Percentiles rank a stretch among this genome's conserved stretches.
Conservation (phyloP, 495 filamentous ascomycete species). For the Xylaria curta region DNA sequence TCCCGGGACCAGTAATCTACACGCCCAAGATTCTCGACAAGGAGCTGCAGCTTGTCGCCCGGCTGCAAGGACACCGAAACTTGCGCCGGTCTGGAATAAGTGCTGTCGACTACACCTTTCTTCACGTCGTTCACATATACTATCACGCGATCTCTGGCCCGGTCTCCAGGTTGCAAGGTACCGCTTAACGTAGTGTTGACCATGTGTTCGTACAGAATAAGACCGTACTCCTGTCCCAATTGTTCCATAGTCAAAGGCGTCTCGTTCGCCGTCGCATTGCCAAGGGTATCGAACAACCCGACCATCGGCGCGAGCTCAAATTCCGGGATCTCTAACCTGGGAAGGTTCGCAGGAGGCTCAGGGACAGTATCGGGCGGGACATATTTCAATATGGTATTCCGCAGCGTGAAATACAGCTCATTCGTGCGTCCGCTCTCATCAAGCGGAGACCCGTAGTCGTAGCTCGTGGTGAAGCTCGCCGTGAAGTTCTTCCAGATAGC, state of each 20-base stretch:
- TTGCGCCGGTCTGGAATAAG: slow-evolving; percentile 43
- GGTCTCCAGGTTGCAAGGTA: slow-evolving; percentile 44
- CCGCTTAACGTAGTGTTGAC: slow-evolving; percentile 37
- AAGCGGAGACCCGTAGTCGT: slow-evolving; percentile 56
- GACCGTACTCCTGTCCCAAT: slow-evolving; percentile 49
- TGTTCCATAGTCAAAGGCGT: slow-evolving; percentile 53
- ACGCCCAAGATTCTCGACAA: slow-evolving; percentile 56
- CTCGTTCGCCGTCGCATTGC: slow-evolving; percentile 19
- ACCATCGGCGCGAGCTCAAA: slow-evolving; percentile 38
- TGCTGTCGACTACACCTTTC: slow-evolving; percentile 52
- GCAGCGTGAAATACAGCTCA: slow-evolving; percentile 47
- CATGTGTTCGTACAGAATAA: slow-evolving; percentile 50
- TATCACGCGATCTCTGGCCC: slow-evolving; percentile 51
- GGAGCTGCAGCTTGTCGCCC: slow-evolving; percentile 48
- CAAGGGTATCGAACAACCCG: slow-evolving; percentile 41
- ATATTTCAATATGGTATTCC: slow-evolving; percentile 46
- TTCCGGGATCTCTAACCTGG: slow-evolving; percentile 39
- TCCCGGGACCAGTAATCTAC: slow-evolving; percentile 52
- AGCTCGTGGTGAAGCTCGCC: slow-evolving; percentile 50
- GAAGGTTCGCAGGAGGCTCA: slow-evolving; percentile 39
- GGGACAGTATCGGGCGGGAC: slow-evolving; percentile 43
- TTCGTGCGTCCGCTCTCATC: slow-evolving; percentile 56
- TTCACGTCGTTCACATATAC: slow-evolving; percentile 51
- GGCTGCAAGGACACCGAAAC: slow-evolving; percentile 43
- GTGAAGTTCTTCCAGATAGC: slow-evolving; percentile 48